Base-by-base conservation (phyloP, 2,329 filamentous ascomycete species). In the Paradendryphiella salina region DNA sequence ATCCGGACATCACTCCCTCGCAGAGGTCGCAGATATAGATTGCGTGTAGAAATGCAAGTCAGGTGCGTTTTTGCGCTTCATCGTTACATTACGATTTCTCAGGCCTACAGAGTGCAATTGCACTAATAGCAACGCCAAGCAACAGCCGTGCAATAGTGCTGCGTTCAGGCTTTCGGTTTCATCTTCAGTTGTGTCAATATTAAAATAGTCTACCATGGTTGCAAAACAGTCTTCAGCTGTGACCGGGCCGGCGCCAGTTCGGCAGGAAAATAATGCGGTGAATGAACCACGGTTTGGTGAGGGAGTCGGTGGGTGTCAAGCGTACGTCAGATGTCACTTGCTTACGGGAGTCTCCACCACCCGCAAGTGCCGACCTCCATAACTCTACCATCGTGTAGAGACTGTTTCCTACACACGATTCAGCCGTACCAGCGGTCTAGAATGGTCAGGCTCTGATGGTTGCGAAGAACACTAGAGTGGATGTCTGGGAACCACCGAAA, bases 201-300 rank as follows among this genome's bases (percentile, higher is more conserved):
- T 23, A 26, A 40, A n/a, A 26, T 10, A 33, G 29, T 37, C 33
- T 21, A n/a, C 14, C 23, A 28, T 14, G 17, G 14, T 21, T n/a
- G 26, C 17, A 29, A 32, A 13, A 23, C 28, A 13, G 38, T 14
- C 14, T 36, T 20, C 23, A 10, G n/a, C 33, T 46, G 34, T n/a
- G 41, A 37, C 29, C 39, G 48, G n/a, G 20, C 10, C 44, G 48
- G 48, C 26, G 26, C 26, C 44, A 36, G 15, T 32, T 43, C 38
- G 49, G 49, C 49, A 41, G 48, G n/a, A 13, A 7, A 33, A 46
- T 47, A 9, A 41, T 54, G 54, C 50, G 50, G 50, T 47, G 50
- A 54, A 47, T 41, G 41, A 54, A 51, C 50, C 42, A 41, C 36
- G 50, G 54, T 54, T 54, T 29, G 38, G 40, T 37, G 32, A 13